Percentiles rank a stretch among this genome's conserved stretches.
Conservation (phyloP, 1,139 yeast genomes). For the Candida tetrigidarum region DNA sequence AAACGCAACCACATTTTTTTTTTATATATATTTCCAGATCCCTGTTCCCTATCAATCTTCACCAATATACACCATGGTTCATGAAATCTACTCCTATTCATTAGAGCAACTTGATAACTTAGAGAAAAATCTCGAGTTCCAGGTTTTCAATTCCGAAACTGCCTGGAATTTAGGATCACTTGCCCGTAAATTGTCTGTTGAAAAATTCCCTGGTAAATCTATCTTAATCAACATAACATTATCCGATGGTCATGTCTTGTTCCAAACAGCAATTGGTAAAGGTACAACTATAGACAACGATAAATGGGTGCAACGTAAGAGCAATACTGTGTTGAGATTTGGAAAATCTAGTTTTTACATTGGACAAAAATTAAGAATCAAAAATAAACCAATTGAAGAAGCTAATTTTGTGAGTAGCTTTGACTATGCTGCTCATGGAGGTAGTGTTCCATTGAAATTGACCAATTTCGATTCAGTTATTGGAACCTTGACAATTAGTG, state of each 20-base stretch:
- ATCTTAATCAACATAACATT: conserved; percentile 57
- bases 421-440: conserved; percentile 67
- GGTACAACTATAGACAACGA: conserved; percentile 57
- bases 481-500: conserved; percentile 64
- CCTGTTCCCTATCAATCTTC: too few relatives aligned
- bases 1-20: too few relatives aligned
- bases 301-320: conserved; percentile 60
- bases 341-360: conserved; percentile 57
- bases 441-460: conserved; percentile 60
- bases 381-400: conserved; percentile 35
- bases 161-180: conserved; percentile 44
- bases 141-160: conserved; percentile 28
- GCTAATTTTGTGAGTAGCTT: conserved; percentile 44
- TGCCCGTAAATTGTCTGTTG: conserved; percentile 33
- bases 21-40: too few relatives aligned
- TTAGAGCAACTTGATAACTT: conserved; percentile 20
- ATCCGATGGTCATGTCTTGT: conserved; percentile 53
- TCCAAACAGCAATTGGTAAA: conserved; percentile 51
- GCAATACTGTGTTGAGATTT: conserved; percentile 53
- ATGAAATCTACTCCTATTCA: conserved; percentile 19
- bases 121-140: conserved; percentile 21
- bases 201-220: conserved; percentile 28
- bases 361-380: conserved; percentile 49
- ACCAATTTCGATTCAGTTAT: conserved; percentile 47
- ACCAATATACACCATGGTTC: conserved; percentile 13